Evolutionary conservation across 2,329 filamentous ascomycete genomes (phyloP).

Genomic region (Mariannaea elegans): DNA sequence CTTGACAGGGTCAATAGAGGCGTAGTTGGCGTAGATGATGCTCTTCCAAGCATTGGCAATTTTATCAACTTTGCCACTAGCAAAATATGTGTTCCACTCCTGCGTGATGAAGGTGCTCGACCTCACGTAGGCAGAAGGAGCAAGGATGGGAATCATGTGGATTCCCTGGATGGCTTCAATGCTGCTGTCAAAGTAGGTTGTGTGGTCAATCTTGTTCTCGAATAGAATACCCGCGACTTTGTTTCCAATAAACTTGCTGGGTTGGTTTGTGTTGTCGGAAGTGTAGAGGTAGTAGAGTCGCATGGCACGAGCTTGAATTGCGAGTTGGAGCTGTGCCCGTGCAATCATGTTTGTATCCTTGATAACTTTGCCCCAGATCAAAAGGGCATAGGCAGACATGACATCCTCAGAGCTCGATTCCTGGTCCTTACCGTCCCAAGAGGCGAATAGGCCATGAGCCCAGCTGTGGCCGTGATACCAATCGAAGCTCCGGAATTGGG

Average conservation of each 20-base stretch:
- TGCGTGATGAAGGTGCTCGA: slow-evolving; percentile 75
- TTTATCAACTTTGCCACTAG: slow-evolving; percentile 68
- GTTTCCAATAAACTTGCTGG: slow-evolving; percentile 81
- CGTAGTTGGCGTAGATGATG: slow-evolving; percentile 83
- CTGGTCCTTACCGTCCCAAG: slow-evolving; percentile 79
- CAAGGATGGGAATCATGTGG: slow-evolving; percentile 82
- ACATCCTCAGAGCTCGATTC: slow-evolving; percentile 92
- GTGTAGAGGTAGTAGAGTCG: slow-evolving; percentile 85
- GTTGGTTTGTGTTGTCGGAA: slow-evolving; percentile 73
- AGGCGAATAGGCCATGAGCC: slow-evolving; percentile 81
- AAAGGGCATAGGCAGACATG: slow-evolving; percentile 86
- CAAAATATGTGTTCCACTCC: slow-evolving; percentile 86
- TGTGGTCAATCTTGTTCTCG: slow-evolving; percentile 95
- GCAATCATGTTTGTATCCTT: slow-evolving; percentile 84
- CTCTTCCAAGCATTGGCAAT: slow-evolving; percentile 85
- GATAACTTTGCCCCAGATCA: slow-evolving; percentile 89
- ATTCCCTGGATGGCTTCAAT: slow-evolving; percentile 80
- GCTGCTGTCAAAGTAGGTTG: slow-evolving; percentile 84
- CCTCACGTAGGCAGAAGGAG: slow-evolving; percentile 74
- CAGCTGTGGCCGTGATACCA: slow-evolving; percentile 96
- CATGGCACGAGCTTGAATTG: slow-evolving; percentile 77
- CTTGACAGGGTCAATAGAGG: slow-evolving; percentile 74
- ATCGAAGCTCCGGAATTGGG: slow-evolving; percentile 85
- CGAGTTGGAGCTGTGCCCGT: slow-evolving; percentile 84
- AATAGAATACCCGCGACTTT: slow-evolving; percentile 79